Evolutionary conservation across 2,329 filamentous ascomycete genomes (phyloP).

Genomic region (Xylariaceae sp.): DNA sequence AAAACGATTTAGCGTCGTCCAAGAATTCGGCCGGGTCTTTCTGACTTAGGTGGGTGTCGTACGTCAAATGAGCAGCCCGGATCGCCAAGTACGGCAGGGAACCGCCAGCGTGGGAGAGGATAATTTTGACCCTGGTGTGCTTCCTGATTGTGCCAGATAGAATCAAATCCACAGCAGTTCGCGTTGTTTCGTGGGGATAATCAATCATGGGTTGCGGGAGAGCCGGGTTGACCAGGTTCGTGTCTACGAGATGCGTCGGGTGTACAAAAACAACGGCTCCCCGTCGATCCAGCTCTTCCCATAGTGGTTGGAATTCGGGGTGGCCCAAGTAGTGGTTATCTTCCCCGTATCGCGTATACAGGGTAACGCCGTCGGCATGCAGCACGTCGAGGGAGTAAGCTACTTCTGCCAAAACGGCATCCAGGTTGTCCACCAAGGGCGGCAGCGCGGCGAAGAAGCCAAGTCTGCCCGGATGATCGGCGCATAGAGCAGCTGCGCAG

Average conservation of each 20-base stretch:
- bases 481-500: constrained; percentile 42
- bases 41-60: background rate
- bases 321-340: constrained; percentile 54
- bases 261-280: constrained; percentile 44
- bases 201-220: constrained; percentile 51
- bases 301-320: constrained; percentile 48
- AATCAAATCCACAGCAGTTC: constrained; percentile 47
- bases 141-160: constrained; percentile 40
- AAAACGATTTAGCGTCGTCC: constrained; percentile 40
- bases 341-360: constrained; percentile 54
- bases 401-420: too few relatives aligned
- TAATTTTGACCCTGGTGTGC: constrained; percentile 51
- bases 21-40: constrained; percentile 32
- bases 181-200: constrained; percentile 54
- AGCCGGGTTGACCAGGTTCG: constrained; percentile 39
- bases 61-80: constrained; percentile 38
- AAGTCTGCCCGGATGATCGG: constrained; percentile 38
- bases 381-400: constrained; percentile 50
- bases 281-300: constrained; percentile 51
- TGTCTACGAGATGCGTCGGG: constrained; percentile 49
- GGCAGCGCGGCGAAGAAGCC: constrained; percentile 37
- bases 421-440: constrained; percentile 48
- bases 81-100: constrained; percentile 43
- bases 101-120: constrained; percentile 56
- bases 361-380: constrained; percentile 52